Base-by-base conservation (phyloP, 2,329 filamentous ascomycete species). In the Grosmannia serpens region DNA sequence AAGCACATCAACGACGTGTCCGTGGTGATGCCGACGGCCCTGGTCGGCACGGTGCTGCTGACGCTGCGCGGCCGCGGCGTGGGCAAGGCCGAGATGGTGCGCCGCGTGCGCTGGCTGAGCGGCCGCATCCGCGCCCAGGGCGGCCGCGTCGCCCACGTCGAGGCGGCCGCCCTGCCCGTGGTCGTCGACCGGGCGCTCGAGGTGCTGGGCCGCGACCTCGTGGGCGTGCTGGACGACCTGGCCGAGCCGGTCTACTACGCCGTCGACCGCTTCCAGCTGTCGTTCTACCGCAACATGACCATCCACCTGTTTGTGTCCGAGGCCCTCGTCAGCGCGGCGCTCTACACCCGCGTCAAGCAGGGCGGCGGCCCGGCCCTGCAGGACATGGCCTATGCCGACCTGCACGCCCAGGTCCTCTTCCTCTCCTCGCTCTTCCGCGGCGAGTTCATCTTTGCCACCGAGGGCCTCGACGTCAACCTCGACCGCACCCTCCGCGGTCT, bases 261-360 rank as follows among this genome's bases (percentile, higher is more conserved):
- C 5, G 91, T 96, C 46, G 94, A 99, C 70, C 83, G 91, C 57
- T 99, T 99, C 75, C 94, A 99, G 69, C 81, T 99, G 11, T 96
- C 91, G 0, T 99, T 99, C 72, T 99, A 99, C 73, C 86, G 94
- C 56, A 99, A 99, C 72, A 97, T 97, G 94, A 96, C 92, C 0
- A 99, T 99, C 62, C 94, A 99, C 69, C 81, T 99, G 6, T 99
- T 99, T 71, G 94, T 99, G 59, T 87, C 90, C 2, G 91, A 97
- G 69, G 88, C 92, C 0, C 77, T 99, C 5, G 89, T 97, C 26
- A 94, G 89, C 61, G 89, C 86, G 5, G 88, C 88, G 31, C 86
- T 99, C 78, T 99, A 99, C 70, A 94, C 86, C 0, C 83, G 84
- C 51, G 88, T 97, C 58, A 99, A 99, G 71, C 84, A 85, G 62